phyloP scores from a whole-genome alignment of 2,329 filamentous ascomycete species.

The Aspergillus fructus region DNA sequence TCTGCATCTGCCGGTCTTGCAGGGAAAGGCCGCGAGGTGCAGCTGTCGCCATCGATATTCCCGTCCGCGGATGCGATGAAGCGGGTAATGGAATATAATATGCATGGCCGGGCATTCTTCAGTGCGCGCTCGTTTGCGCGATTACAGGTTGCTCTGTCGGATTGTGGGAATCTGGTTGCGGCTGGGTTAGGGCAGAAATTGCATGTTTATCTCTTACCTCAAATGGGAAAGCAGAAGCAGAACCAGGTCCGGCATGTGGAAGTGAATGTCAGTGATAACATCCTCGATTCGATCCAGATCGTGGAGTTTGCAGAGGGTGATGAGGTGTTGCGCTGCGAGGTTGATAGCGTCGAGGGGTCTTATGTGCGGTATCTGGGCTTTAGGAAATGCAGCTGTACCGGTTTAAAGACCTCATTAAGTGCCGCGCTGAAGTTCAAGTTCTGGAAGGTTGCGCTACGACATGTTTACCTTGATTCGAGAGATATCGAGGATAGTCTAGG shows the following conservation, averaged over 20 bases:
- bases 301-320: background rate
- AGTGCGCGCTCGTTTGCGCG: background rate
- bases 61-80: background rate
- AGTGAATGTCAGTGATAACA: background rate
- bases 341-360: background rate
- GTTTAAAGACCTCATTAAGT: fast-evolving
- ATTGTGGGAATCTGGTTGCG: background rate
- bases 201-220: background rate
- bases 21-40: background rate
- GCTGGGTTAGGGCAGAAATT: background rate
- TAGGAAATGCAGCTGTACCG: no score
- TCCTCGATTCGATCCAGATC: background rate
- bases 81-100: background rate
- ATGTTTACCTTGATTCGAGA: background rate
- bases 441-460: background rate
- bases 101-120: background rate
- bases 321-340: background rate
- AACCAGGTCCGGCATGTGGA: background rate
- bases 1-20: no score
- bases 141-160: background rate
- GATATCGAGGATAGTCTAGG: background rate
- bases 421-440: no score
- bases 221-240: background rate
- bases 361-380: background rate
- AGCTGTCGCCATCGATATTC: background rate